Evolutionary conservation across 1,284 basidiomycete genomes (phyloP).

Genomic region (Gymnopus androsaceus): DNA sequence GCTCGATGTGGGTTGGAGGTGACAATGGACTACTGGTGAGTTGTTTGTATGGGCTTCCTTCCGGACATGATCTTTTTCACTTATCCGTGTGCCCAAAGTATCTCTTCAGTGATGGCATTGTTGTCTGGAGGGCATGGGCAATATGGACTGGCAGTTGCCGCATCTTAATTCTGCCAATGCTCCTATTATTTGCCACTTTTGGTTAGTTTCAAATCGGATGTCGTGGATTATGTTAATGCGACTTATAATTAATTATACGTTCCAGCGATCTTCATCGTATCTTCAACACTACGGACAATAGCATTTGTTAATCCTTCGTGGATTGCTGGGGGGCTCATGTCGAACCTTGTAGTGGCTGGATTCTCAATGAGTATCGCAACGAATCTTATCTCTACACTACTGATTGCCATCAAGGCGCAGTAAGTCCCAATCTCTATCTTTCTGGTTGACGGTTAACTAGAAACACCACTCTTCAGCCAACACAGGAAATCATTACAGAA

Average conservation of each 20-base stretch:
- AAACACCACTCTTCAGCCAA: not conserved
- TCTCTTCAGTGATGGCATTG: not conserved
- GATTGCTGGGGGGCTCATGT: conserved; percentile 1
- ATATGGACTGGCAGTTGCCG: not conserved
- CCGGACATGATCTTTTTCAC: no score
- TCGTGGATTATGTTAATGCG: not conserved
- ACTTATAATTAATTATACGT: not conserved
- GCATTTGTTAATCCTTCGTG: not conserved
- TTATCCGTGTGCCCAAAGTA: not conserved
- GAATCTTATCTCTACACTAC: not conserved
- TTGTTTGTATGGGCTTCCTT: no score
- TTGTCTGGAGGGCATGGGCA: not conserved
- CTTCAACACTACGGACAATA: conserved; percentile 1
- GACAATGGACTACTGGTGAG: not conserved
- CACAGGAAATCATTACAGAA: not conserved
- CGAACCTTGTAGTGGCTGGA: not conserved
- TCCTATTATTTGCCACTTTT: not conserved
- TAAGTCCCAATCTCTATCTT: not conserved
- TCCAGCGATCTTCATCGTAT: not conserved
- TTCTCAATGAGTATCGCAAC: not conserved
- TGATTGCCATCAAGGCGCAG: conserved; percentile 6
- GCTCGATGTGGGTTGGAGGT: not conserved
- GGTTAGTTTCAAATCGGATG: not conserved
- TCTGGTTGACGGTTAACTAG: not conserved
- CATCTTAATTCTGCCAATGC: not conserved